Evolutionary conservation across 352 stramenopile genomes (phyloP).

Genomic region (Plasmopara muralis): DNA sequence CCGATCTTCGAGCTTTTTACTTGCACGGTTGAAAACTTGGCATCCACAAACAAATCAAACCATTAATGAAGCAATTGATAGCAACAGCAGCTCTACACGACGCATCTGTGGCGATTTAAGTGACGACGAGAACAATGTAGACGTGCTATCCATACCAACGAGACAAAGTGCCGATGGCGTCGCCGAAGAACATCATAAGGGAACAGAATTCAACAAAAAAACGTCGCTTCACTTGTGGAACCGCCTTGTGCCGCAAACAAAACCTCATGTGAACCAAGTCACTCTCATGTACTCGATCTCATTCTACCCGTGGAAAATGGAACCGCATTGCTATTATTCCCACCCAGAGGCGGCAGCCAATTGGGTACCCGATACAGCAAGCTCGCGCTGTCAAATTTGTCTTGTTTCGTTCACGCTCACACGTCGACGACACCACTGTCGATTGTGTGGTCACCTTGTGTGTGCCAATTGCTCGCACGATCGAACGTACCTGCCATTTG

Average conservation of each 20-base stretch:
- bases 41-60: conserved; percentile 7
- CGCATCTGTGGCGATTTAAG: conserved; percentile 12
- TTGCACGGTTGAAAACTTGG: conserved; percentile 16
- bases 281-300: conserved; percentile 63
- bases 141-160: conserved; percentile 9
- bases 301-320: conserved; percentile 75
- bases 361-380: conserved; percentile 65
- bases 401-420: conserved; percentile 44
- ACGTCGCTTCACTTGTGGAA: conserved; percentile 15
- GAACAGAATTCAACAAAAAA: conserved; percentile 7
- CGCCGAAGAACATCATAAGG: conserved; percentile 5
- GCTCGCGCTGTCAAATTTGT: conserved; percentile 58
- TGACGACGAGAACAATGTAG: conserved; percentile 1
- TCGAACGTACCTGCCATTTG: conserved; percentile 63
- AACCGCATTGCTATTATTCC: conserved; percentile 59
- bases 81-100: conserved; percentile 14
- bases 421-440: conserved; percentile 81
- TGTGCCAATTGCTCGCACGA: conserved; percentile 62
- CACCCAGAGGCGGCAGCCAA: conserved; percentile 57
- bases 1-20: conserved; percentile 25
- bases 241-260: conserved; percentile 11
- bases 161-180: neutral
- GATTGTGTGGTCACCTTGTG: conserved; percentile 62
- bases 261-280: conserved; percentile 12
- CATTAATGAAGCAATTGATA: conserved; percentile 7